Base-by-base conservation (phyloP, 768 basidiomycete genomes). In the Gymnopilus junonius region DNA sequence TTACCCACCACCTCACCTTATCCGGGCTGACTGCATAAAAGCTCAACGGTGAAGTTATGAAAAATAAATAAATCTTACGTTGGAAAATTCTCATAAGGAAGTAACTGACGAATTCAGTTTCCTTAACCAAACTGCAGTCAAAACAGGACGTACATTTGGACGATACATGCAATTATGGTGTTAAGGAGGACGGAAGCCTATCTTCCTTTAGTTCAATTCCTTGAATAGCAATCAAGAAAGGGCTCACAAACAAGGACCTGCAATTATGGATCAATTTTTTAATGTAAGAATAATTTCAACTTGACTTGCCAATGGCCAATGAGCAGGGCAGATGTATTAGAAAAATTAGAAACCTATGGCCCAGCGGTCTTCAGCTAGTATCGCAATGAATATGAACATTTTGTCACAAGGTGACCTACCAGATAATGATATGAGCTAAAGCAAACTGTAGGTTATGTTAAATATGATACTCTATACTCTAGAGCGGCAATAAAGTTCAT, bases 381-480 rank as follows among this genome's bases (percentile, higher is more conserved):
- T 20, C 27, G 3, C n/a, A n/a, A n/a, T n/a, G n/a, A n/a, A n/a
- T n/a, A n/a, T 39, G 12, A 34, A 8, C 3, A 43, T 3, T 29
- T 14, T 31, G 3, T 23, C 1, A 17, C 35, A 20, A 2, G 2
- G 17, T 11, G 35, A 65, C 75, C n/a, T 37, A 76, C 77, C 43
- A 81, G 70, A 64, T 82, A 81, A 63, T 76, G 69, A 64, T 82
- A 80, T 61, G 80, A 74, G 61, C 73, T 69, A 42, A 70, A 62
- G 3, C 72, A 67, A 17, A 75, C 76, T 79, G 55, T 25, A 15
- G 17, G 12, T n/a, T 12, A 43, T 25, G 17, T 14, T 31, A 10
- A 32, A 14, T 29, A 32, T 34, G 21, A 43, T 14, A n/a, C n/a
- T n/a, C n/a, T n/a, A n/a, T n/a, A n/a, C n/a, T 51, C 8, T 35